Conservation (phyloP, 768 basidiomycete species). For the Pleurotus citrinopileatus region DNA sequence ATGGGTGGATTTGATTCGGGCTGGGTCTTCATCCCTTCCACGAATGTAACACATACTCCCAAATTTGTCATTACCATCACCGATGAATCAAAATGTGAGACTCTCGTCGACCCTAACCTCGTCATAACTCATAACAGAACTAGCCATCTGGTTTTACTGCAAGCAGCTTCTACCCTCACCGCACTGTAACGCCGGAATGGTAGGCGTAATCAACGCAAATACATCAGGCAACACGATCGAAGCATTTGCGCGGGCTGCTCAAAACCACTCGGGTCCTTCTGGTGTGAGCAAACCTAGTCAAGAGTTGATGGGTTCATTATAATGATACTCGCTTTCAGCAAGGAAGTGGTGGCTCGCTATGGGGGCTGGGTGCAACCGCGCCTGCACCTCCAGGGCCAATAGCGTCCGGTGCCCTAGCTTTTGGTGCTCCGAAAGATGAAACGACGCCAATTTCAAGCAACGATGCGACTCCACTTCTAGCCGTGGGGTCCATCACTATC, state of each 20-base stretch:
- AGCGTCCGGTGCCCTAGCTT: constrained; percentile 22
- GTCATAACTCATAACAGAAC: background rate
- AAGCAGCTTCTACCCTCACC: constrained; percentile 36
- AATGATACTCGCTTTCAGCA: constrained; percentile 25
- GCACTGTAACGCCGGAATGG: constrained; percentile 47
- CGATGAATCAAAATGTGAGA: constrained; percentile 40
- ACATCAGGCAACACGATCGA: constrained; percentile 40
- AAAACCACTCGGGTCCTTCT: constrained; percentile 20
- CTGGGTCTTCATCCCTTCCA: constrained; percentile 36
- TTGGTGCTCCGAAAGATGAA: too few species aligned
- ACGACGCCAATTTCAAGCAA: too few species aligned
- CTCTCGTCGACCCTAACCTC: background rate
- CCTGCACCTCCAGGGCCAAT: constrained; percentile 39
- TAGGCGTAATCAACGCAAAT: constrained; percentile 53
- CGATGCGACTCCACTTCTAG: too few species aligned
- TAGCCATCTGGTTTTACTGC: constrained; percentile 55
- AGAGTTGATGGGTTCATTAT: background rate
- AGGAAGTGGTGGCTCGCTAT: constrained; percentile 35
- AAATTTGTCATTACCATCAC: constrained; percentile 52
- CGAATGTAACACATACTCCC: constrained; percentile 24
- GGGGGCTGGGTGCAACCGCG: constrained; percentile 47
- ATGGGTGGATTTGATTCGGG: constrained; percentile 53
- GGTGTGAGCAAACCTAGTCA: constrained; percentile 28
- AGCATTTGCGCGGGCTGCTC: constrained; percentile 32
- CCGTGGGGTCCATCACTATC: too few species aligned